Base-by-base conservation (phyloP, 805 yeast genomes). In the Saturnispora kantuleensis region DNA sequence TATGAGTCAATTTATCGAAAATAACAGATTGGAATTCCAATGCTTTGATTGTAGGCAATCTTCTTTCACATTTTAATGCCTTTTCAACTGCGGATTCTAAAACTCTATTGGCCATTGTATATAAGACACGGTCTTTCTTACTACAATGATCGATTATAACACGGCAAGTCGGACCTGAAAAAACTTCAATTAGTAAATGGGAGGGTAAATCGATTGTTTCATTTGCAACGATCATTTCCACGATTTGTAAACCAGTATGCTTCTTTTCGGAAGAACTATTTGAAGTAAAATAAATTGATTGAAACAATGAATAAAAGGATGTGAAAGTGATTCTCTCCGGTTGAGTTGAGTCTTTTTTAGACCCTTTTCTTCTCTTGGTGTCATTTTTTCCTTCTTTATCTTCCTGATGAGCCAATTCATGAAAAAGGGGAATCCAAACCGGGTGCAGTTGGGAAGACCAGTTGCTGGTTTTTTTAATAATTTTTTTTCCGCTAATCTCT, bases 241-340 rank as follows among this genome's bases (percentile, higher is more conserved):
- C 77, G 10, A 88, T 73, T 52, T 84, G 84, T 54, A 89, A 77
- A 0, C 96, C 97, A 74, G 86, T 76, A 60, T 73, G 84, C 59
- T 89, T 90, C 46, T 96, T 70, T 60, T 89, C 97, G 30, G 81
- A 76, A 1, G 96, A 87, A 0, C 96, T 71, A 51, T 80, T 77
- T 32, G 76, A 77, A 5, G 84, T 69, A 53, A 90, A 89, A 48
- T 84, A 76, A 4, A 83, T 73, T 54, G 87, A 93, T 57, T 90
- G 97, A 12, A 90, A 79, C 3, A 71, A 67, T 52, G 77, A 75
- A 95, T 95, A 88, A 59, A 90, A 88, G 44, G 84, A 93, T 8
- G 67, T 59, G 35, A 77, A 56, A 3, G 68, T 59, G 26, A 76
- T 60, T 13, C 31, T 31, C 15, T 43, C 46, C 17, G 21, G n/a